phyloP scores from a whole-genome alignment of 2,329 filamentous ascomycete species.

The Colletotrichum liaoningense region DNA sequence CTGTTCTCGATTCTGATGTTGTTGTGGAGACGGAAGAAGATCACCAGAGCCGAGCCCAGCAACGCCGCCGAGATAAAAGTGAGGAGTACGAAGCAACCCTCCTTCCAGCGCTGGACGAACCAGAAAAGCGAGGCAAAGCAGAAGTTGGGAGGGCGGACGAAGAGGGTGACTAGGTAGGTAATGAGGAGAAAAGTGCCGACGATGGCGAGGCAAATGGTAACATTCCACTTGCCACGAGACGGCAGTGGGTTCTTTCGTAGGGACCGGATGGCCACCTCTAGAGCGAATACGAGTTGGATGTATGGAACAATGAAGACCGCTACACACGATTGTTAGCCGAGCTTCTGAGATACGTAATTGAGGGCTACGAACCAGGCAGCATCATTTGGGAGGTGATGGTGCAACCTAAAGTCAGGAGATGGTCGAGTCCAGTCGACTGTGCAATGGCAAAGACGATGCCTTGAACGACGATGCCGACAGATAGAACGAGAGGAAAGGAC shows the following conservation, averaged over 20 bases:
- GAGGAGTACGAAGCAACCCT: conserved; percentile 66
- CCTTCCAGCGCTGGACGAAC: conserved; percentile 72
- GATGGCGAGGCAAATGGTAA: conserved; percentile 65
- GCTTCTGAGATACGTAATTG: neutral
- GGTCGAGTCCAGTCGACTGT: conserved; percentile 66
- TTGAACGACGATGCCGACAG: conserved; percentile 68
- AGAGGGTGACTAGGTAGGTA: conserved; percentile 69
- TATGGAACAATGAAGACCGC: conserved; percentile 76
- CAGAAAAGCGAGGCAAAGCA: conserved; percentile 78
- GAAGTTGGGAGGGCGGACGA: conserved; percentile 65
- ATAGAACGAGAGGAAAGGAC: conserved; percentile 66
- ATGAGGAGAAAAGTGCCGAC: conserved; percentile 63
- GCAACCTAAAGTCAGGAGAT: conserved; percentile 64
- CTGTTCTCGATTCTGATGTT: conserved; percentile 65
- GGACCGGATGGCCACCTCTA: conserved; percentile 70
- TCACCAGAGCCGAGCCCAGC: conserved; percentile 60
- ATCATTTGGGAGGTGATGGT: conserved; percentile 66
- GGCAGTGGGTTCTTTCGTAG: conserved; percentile 67
- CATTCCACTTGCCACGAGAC: conserved; percentile 68
- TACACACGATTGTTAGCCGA: conserved; percentile 47
- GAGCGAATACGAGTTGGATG: conserved; percentile 72
- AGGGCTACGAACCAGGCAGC: conserved; percentile 63
- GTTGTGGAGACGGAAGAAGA: conserved; percentile 68
- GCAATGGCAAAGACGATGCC: conserved; percentile 67
- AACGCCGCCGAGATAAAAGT: conserved; percentile 62